These are phyloP conservation scores for Gamarada debralockiae DNA, from an alignment of 495 filamentous ascomycete genomes.

Conservation along the genomic window DNA sequence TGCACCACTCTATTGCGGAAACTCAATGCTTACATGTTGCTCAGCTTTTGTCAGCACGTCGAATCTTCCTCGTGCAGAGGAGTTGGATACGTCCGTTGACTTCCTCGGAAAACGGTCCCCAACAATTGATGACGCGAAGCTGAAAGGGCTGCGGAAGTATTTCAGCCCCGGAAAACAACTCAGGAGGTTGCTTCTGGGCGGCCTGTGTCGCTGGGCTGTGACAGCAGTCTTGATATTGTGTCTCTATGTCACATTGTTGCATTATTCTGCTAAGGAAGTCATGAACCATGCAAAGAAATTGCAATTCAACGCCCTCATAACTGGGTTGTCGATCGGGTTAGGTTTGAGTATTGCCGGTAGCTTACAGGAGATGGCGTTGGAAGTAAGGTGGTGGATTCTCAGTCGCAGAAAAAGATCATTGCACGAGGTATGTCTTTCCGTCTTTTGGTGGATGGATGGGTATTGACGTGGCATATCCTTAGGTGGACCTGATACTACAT, in stretches of 20 bases:
- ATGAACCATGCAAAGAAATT: slow-evolving; percentile 1
- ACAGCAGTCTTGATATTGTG: background rate
- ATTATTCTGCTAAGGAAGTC: background rate
- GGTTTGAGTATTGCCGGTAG: background rate
- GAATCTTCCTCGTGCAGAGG: background rate
- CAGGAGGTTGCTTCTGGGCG: background rate
- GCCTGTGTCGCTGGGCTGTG: background rate
- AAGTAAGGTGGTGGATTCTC: slow-evolving; percentile 6
- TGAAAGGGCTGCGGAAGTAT: background rate
- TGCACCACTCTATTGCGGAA: background rate
- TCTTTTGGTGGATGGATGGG: background rate
- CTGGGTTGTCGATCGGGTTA: slow-evolving; percentile 1
- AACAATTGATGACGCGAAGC: background rate
- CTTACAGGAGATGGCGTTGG: slow-evolving; percentile 3
- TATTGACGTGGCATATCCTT: background rate
- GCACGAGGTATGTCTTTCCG: background rate
- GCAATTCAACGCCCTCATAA: slow-evolving; percentile 2
- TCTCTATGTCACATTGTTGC: background rate
- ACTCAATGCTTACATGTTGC: background rate
- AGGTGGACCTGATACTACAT: slow-evolving; percentile 8
- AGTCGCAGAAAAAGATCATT: slow-evolving; percentile 4
- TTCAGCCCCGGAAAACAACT: background rate
- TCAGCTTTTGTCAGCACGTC: background rate
- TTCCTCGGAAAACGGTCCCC: background rate
- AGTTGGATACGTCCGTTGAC: background rate